Evolutionary conservation across 2,329 filamentous ascomycete genomes (phyloP).

Genomic region (Colletotrichum shisoi): DNA sequence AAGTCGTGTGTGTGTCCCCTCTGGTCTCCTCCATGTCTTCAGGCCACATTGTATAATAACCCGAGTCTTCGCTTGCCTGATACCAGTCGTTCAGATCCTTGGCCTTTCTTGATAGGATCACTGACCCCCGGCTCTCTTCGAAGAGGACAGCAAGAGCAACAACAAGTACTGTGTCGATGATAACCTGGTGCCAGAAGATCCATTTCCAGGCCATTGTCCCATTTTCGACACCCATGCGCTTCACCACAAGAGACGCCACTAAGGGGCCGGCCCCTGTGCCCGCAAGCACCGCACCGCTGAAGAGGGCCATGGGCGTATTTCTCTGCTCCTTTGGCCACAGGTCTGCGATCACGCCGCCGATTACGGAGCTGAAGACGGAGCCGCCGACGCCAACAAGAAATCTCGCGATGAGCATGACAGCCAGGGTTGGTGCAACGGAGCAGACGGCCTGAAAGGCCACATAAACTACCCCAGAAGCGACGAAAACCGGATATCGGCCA

Average conservation of each 20-base stretch:
- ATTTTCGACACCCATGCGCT: slow-evolving; percentile 58
- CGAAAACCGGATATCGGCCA: slow-evolving; percentile 83
- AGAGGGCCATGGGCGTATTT: slow-evolving; percentile 90
- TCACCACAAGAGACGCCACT: slow-evolving; percentile 72
- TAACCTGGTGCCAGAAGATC: slow-evolving; percentile 87
- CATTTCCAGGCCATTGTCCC: slow-evolving; percentile 66
- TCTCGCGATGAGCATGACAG: slow-evolving; percentile 77
- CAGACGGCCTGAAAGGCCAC: slow-evolving; percentile 75
- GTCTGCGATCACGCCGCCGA: slow-evolving; percentile 90
- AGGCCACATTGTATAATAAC: slow-evolving; percentile 61
- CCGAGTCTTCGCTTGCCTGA: slow-evolving; percentile 71
- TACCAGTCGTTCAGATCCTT: slow-evolving; percentile 80
- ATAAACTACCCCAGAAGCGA: slow-evolving; percentile 75
- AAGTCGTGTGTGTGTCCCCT: slow-evolving; percentile 16
- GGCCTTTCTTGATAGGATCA: slow-evolving; percentile 80
- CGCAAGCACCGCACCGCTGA: slow-evolving; percentile 78
- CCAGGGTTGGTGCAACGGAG: slow-evolving; percentile 72
- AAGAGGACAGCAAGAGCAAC: slow-evolving; percentile 73
- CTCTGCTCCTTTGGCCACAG: slow-evolving; percentile 80
- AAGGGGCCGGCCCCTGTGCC: slow-evolving; percentile 84
- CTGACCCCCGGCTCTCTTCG: slow-evolving; percentile 81
- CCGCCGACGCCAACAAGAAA: slow-evolving; percentile 81
- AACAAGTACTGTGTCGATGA: slow-evolving; percentile 71
- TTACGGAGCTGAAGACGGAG: slow-evolving; percentile 84
- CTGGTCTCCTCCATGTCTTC: slow-evolving; percentile 34